A percentile compares a stretch with the other conserved stretches of the same genome.
phyloP scores from a whole-genome alignment of 2,329 filamentous ascomycete genomes.

The Xylaria sp. region DNA sequence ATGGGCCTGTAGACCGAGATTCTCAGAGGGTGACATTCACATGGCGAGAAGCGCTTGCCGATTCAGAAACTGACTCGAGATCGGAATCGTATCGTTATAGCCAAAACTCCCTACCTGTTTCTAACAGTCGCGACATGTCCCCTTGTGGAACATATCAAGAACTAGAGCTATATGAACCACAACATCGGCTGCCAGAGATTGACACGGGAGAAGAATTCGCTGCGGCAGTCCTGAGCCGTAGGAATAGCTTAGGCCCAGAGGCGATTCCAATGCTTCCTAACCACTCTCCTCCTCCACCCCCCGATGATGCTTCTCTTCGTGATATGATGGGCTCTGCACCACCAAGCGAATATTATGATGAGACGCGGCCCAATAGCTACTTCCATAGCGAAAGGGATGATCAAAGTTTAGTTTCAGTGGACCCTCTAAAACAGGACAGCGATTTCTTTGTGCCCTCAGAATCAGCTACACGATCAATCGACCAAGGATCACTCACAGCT shows the following conservation, averaged over 20 bases:
- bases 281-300: slow-evolving; percentile 64
- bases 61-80: slow-evolving; percentile 47
- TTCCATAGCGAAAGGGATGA: slow-evolving; percentile 56
- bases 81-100: slow-evolving; percentile 47
- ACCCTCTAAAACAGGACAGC: slow-evolving; percentile 59
- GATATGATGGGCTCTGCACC: slow-evolving; percentile 48
- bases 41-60: slow-evolving; percentile 45
- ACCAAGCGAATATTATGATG: slow-evolving; percentile 56
- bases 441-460: slow-evolving; percentile 58
- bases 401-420: slow-evolving; percentile 55
- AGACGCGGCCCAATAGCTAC: slow-evolving; percentile 57
- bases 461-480: slow-evolving; percentile 59
- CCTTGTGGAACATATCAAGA: slow-evolving; percentile 49
- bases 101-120: slow-evolving; percentile 45
- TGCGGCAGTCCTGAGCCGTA: slow-evolving; percentile 58
- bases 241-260: slow-evolving; percentile 40
- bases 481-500: slow-evolving; percentile 58
- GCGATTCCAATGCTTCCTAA: slow-evolving; percentile 55
- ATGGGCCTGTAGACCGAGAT: slow-evolving; percentile 43
- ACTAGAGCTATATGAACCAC: slow-evolving; percentile 40
- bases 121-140: slow-evolving; percentile 51
- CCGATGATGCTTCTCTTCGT: slow-evolving; percentile 48
- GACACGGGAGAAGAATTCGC: slow-evolving; percentile 64
- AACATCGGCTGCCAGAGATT: slow-evolving; percentile 61
- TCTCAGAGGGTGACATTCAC: slow-evolving; percentile 42